A percentile compares a stretch with the other conserved stretches of the same genome.
These are phyloP conservation scores for Candolleomyces efflorescens DNA, from an alignment of 768 basidiomycete species.

Conservation along the genomic window DNA sequence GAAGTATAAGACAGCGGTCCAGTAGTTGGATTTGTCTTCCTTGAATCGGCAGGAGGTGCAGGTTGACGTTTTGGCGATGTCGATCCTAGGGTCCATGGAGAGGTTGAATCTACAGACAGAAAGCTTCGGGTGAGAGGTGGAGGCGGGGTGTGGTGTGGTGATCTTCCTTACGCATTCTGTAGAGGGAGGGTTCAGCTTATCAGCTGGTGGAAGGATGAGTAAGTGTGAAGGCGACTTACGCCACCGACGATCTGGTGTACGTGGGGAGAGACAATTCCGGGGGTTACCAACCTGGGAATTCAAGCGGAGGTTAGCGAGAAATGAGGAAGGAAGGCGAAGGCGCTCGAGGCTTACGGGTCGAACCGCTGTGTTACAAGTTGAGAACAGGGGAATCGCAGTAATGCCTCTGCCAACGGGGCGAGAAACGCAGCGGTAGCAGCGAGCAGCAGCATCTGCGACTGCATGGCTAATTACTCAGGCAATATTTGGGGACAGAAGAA, in stretches of 20 bases:
- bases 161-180: neutral
- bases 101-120: neutral
- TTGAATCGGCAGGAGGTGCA: conserved; percentile 2
- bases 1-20: conserved; percentile 2
- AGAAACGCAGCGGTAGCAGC: neutral
- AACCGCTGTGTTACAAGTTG: conserved; percentile 3
- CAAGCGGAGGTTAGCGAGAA: neutral
- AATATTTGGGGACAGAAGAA: neutral
- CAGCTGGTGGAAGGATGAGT: neutral
- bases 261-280: conserved; percentile 7
- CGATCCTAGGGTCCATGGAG: conserved; percentile 1
- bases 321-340: neutral
- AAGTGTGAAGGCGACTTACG: neutral
- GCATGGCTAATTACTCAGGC: neutral
- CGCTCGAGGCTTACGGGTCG: neutral
- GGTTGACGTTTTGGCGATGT: conserved; percentile 1
- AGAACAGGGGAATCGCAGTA: neutral
- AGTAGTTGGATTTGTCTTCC: conserved; percentile 3
- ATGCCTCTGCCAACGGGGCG: neutral
- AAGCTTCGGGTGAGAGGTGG: no score
- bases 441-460: neutral
- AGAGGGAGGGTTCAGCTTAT: neutral
- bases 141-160: no score
- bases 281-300: conserved; percentile 2
- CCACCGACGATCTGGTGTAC: conserved; percentile 9